Percentiles rank a stretch among this genome's conserved stretches.
phyloP scores from a whole-genome alignment of 495 filamentous ascomycete species.

The Aspergillus mulundensis region DNA sequence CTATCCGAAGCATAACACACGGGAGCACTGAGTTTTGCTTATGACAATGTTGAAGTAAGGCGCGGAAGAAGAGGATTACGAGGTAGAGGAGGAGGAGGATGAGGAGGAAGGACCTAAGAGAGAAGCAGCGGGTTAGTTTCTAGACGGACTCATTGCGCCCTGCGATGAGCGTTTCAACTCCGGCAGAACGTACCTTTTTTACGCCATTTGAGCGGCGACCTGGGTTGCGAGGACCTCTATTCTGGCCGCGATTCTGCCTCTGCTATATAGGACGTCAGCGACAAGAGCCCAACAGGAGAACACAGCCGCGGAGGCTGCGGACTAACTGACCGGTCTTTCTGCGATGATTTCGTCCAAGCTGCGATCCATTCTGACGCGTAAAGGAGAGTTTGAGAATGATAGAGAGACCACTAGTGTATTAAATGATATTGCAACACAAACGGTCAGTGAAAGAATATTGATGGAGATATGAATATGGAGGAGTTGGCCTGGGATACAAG shows the following conservation, averaged over 20 bases:
- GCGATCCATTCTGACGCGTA: slow-evolving; percentile 60
- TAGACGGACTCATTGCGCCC: slow-evolving; percentile 1
- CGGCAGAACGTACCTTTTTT: slow-evolving; percentile 61
- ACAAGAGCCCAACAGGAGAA: not conserved
- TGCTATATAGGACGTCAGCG: slow-evolving; percentile 21
- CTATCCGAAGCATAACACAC: slow-evolving; percentile 31
- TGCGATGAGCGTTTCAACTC: not conserved
- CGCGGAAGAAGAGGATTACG: slow-evolving; percentile 37
- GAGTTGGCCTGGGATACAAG: not conserved
- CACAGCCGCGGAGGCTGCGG: not conserved
- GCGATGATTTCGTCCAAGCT: slow-evolving; percentile 81
- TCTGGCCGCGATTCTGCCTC: slow-evolving; percentile 31
- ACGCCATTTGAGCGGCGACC: slow-evolving; percentile 71
- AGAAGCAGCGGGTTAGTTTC: slow-evolving; percentile 30
- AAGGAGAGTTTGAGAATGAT: not conserved
- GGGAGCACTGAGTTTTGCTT: slow-evolving; percentile 31
- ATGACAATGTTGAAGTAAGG: slow-evolving; percentile 38
- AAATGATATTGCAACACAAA: not conserved
- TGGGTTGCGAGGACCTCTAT: slow-evolving; percentile 51
- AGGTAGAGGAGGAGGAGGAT: slow-evolving; percentile 29
- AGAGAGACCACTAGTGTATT: not conserved
- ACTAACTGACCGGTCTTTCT: slow-evolving; percentile 64
- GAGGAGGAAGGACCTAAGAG: slow-evolving; percentile 37
- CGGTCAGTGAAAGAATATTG: not conserved
- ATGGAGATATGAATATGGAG: slow-evolving; percentile 1